These are phyloP conservation scores for Arxiozyma slooffiae DNA, from an alignment of 1,139 yeast species.

Conservation along the genomic window DNA sequence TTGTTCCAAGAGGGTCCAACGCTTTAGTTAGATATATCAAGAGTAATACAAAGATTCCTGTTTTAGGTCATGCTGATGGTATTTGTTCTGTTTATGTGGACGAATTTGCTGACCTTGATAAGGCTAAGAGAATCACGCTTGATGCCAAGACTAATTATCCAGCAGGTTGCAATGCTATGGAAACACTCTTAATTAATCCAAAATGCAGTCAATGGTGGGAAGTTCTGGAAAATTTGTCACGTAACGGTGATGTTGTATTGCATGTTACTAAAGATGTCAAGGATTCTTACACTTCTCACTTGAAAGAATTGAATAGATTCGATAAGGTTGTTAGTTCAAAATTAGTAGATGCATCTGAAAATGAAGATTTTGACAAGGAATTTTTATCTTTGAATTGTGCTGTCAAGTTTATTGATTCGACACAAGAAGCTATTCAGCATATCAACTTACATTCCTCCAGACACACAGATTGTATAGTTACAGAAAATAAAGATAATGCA, in stretches of 20 bases:
- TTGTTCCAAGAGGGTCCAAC: constrained; percentile 94
- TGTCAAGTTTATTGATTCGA: constrained; percentile 48
- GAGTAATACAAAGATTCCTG: constrained; percentile 84
- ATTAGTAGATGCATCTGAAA: constrained; percentile 40
- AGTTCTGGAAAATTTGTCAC: constrained; percentile 40
- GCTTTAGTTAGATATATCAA: constrained; percentile 81
- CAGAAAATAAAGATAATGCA: constrained; percentile 61
- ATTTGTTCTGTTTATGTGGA: constrained; percentile 84
- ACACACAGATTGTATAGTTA: constrained; percentile 88
- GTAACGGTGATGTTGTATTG: constrained; percentile 59
- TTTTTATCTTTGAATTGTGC: constrained; percentile 77
- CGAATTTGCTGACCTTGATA: constrained; percentile 58
- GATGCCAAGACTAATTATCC: constrained; percentile 95
- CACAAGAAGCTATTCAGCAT: constrained; percentile 66
- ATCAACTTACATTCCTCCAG: constrained; percentile 88
- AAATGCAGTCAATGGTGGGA: constrained; percentile 38
- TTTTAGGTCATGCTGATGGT: constrained; percentile 97
- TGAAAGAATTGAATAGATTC: constrained; percentile 21
- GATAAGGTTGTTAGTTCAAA: constrained; percentile 14
- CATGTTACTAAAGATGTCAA: constrained; percentile 53
- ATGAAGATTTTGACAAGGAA: constrained; percentile 68
- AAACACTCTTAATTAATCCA: constrained; percentile 64
- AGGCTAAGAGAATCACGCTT: constrained; percentile 64
- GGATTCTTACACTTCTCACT: constrained; percentile 19
- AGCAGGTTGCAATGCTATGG: constrained; percentile 97